Evolutionary conservation across 768 basidiomycete genomes (phyloP).

Genomic region (Coprinopsis sp.): DNA sequence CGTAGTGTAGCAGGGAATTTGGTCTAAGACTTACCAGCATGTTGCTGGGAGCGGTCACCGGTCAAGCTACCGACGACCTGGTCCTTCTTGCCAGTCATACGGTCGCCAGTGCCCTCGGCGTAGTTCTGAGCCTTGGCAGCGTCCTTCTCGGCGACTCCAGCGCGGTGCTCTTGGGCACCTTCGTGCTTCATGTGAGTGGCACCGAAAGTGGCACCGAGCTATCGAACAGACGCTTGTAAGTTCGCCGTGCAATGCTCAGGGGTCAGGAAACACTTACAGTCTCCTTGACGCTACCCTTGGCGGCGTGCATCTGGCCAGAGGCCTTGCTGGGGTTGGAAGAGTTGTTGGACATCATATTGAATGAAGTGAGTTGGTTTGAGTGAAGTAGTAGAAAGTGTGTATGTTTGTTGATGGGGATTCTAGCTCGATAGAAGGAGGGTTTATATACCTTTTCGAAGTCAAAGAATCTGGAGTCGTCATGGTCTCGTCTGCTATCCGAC

Average conservation of each 20-base stretch:
- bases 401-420: too few relatives aligned
- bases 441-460: too few relatives aligned
- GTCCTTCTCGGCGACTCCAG: conserved; percentile 41
- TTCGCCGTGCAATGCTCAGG: background rate
- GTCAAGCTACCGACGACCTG: conserved; percentile 41
- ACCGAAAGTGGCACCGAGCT: conserved; percentile 39
- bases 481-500: too few relatives aligned
- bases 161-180: conserved; percentile 44
- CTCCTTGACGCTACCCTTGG: conserved; percentile 28
- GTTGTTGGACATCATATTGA: too few relatives aligned
- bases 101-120: conserved; percentile 41
- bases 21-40: conserved; percentile 26
- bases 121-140: conserved; percentile 44
- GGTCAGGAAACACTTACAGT: conserved; percentile 15
- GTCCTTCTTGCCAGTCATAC: conserved; percentile 40
- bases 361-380: too few relatives aligned
- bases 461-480: too few relatives aligned
- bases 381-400: too few relatives aligned
- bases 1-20: background rate
- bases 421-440: too few relatives aligned
- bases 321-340: conserved; percentile 15
- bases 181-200: conserved; percentile 36
- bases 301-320: conserved; percentile 13
- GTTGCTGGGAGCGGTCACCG: conserved; percentile 41
- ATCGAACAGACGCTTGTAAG: background rate